Evolutionary conservation across 2,329 filamentous ascomycete species (phyloP).

Genomic region (Arthrobotrys sinensis): DNA sequence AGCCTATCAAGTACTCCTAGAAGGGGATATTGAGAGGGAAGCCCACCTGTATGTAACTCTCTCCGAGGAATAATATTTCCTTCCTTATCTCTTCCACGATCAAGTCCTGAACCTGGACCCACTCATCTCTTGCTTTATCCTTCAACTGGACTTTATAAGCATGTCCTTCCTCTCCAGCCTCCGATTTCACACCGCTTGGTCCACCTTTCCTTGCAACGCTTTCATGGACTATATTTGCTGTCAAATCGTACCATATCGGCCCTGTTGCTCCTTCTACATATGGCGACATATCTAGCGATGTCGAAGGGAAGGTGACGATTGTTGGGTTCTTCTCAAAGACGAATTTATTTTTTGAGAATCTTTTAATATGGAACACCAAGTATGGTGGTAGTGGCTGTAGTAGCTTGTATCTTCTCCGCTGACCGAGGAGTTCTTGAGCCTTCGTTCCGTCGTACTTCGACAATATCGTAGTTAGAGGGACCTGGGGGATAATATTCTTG

Average conservation of each 20-base stretch:
- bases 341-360: slow-evolving; percentile 97
- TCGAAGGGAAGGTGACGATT: slow-evolving; percentile 94
- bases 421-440: slow-evolving; percentile 89
- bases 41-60: slow-evolving; percentile 95
- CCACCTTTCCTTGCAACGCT: slow-evolving; percentile 74
- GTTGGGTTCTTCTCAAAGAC: slow-evolving; percentile 96
- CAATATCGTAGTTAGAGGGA: slow-evolving; percentile 85
- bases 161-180: slow-evolving; percentile 87
- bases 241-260: slow-evolving; percentile 93
- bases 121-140: slow-evolving; percentile 85
- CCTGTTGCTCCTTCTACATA: slow-evolving; percentile 90
- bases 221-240: slow-evolving; percentile 93
- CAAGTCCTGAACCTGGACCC: slow-evolving; percentile 93
- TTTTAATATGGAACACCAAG: slow-evolving; percentile 94
- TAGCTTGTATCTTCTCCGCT: slow-evolving; percentile 89
- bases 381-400: slow-evolving; percentile 92
- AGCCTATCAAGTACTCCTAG: neutral
- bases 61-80: slow-evolving; percentile 91
- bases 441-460: slow-evolving; percentile 92
- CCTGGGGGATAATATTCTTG: slow-evolving; percentile 95
- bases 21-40: too few relatives aligned
- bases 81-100: slow-evolving; percentile 91
- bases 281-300: slow-evolving; percentile 86
- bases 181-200: slow-evolving; percentile 73
- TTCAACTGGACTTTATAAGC: slow-evolving; percentile 94